Conservation (phyloP, 225 moss, liverwort and hornwort species). For the Physcomitrellopsis africana region DNA sequence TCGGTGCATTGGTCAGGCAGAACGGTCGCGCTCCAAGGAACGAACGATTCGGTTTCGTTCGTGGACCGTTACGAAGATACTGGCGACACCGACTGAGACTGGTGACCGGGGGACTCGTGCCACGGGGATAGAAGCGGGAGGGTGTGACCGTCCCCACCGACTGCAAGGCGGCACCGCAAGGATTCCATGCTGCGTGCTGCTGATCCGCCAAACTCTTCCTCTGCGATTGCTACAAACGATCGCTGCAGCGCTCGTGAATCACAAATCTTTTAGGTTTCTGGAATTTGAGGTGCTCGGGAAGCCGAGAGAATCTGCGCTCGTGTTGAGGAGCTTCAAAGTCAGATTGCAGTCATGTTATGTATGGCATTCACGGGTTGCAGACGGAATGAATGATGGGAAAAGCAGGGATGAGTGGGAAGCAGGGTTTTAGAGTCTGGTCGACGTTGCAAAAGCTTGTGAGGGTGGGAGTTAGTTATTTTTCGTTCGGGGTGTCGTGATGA, state of each 20-base stretch:
- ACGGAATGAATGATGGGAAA: not conserved
- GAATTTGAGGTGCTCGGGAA: not conserved
- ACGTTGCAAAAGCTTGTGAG: not conserved
- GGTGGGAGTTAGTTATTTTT: not conserved
- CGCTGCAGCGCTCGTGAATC: not conserved
- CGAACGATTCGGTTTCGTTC: too few species aligned
- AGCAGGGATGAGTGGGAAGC: not conserved
- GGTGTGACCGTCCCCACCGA: constrained; percentile 30
- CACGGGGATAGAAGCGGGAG: constrained; percentile 20
- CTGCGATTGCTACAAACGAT: not conserved
- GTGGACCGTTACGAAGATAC: too few species aligned
- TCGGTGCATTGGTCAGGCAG: too few species aligned
- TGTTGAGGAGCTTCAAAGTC: not conserved
- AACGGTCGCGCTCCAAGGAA: too few species aligned
- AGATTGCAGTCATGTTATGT: constrained; percentile 29
- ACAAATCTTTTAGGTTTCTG: not conserved
- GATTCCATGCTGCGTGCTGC: not conserved
- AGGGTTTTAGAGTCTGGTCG: constrained; percentile 3
- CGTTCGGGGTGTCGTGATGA: not conserved
- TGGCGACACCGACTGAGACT: too few species aligned
- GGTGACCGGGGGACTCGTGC: too few species aligned
- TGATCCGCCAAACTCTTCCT: not conserved
- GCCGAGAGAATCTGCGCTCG: not conserved
- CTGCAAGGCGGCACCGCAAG: not conserved
- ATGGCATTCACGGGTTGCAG: not conserved